Evolutionary conservation across 2,329 filamentous ascomycete genomes (phyloP).

Genomic region (Cadophora luteo-olivacea): DNA sequence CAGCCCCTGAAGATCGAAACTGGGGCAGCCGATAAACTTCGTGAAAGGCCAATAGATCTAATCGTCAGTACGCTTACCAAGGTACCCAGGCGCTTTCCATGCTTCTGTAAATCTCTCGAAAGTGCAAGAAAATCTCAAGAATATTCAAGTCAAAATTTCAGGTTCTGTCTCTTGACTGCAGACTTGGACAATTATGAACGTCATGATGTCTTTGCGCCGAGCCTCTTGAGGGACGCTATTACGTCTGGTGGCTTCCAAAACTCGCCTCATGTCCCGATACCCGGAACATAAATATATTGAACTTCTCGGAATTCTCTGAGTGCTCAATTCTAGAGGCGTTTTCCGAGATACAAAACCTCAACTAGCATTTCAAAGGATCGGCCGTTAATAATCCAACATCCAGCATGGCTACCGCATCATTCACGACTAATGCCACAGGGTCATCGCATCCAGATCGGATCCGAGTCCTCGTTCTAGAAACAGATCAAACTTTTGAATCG

Average conservation of each 20-base stretch:
- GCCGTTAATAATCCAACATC: no score
- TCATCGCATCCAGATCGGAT: constrained; percentile 33
- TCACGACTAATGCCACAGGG: constrained; percentile 1
- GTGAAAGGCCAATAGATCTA: no score
- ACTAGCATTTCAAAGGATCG: no score
- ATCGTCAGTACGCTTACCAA: no score
- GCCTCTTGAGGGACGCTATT: constrained; percentile 11
- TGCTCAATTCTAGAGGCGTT: no score
- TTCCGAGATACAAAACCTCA: no score
- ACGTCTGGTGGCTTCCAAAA: constrained; percentile 1
- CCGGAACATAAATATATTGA: neutral
- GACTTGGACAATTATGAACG: neutral
- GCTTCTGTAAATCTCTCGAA: no score
- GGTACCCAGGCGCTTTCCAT: no score
- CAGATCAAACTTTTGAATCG: constrained; percentile 60
- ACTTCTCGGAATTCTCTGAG: neutral
- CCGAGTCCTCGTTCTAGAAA: constrained; percentile 61
- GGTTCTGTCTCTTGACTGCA: constrained; percentile 2
- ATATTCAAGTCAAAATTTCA: neutral
- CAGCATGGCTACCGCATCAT: constrained; percentile 6
- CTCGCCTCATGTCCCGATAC: neutral
- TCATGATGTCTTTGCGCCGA: constrained; percentile 13
- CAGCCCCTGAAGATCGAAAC: no score
- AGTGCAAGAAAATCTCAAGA: neutral
- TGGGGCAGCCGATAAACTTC: no score